phyloP scores from a whole-genome alignment of 2,329 filamentous ascomycete species.

The Ascosphaera apis region DNA sequence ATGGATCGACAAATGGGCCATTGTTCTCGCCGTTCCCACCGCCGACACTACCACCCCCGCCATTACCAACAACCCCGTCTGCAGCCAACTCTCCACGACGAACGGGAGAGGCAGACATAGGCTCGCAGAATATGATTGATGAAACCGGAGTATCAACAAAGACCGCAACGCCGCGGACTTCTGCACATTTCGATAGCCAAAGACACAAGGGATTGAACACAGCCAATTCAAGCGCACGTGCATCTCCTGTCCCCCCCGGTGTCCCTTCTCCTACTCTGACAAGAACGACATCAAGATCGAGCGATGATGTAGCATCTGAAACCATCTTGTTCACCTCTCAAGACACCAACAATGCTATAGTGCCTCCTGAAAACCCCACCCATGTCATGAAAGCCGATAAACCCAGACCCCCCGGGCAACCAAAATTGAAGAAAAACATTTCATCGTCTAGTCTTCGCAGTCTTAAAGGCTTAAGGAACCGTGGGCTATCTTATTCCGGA shows the following conservation, averaged over 20 bases:
- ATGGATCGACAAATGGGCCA: neutral
- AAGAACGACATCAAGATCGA: neutral
- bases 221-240: constrained; percentile 35
- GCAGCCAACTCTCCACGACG: constrained; percentile 1
- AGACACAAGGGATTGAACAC: constrained; percentile 72
- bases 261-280: neutral
- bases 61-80: constrained; percentile 7
- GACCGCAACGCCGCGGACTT: neutral
- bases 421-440: neutral
- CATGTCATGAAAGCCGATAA: neutral
- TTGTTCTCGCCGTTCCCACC: neutral
- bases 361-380: neutral
- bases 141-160: neutral
- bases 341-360: neutral
- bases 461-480: neutral
- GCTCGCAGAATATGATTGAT: neutral
- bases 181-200: constrained; percentile 43
- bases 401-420: neutral
- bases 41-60: constrained; percentile 4
- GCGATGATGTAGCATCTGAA: neutral
- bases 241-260: constrained; percentile 2
- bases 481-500: neutral
- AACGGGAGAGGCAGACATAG: neutral
- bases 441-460: neutral
- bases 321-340: neutral